phyloP scores from a whole-genome alignment of 2,329 filamentous ascomycete genomes.

The Exophiala alcalophila region DNA sequence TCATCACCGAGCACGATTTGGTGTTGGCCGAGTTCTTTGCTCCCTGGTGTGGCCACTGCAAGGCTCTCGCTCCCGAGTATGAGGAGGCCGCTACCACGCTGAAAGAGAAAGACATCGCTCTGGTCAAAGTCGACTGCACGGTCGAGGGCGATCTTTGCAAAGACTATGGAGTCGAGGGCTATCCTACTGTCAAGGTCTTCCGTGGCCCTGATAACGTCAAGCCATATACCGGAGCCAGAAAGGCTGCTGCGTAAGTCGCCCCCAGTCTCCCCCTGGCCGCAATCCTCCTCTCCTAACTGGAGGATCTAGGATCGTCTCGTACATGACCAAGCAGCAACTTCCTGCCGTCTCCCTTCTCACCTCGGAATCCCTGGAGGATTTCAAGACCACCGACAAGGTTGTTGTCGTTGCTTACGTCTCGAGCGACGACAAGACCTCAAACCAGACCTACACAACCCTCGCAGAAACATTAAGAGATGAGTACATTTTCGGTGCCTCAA shows the following conservation, averaged over 20 bases:
- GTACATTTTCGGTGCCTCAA: conserved; percentile 88
- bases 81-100: conserved; percentile 49
- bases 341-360: conserved; percentile 83
- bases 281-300: conserved; percentile 28
- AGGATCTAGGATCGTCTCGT: conserved; percentile 60
- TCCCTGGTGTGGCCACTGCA: conserved; percentile 97
- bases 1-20: conserved; percentile 79
- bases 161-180: conserved; percentile 87
- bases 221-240: conserved; percentile 85
- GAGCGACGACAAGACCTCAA: conserved; percentile 75
- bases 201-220: conserved; percentile 76
- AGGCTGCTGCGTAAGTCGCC: conserved; percentile 64
- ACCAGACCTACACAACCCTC: conserved; percentile 73
- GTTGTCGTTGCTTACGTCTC: conserved; percentile 87
- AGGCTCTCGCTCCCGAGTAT: conserved; percentile 71
- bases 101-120: conserved; percentile 48
- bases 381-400: conserved; percentile 98
- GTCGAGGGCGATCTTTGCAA: conserved; percentile 90
- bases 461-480: conserved; percentile 78
- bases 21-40: conserved; percentile 97
- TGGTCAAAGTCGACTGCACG: conserved; percentile 73
- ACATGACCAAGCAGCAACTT: conserved; percentile 98
- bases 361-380: conserved; percentile 82
- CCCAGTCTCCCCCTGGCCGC: background rate
- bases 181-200: conserved; percentile 99